Conservation (phyloP, 2,329 filamentous ascomycete species). For the Fusarium lyarnte region DNA sequence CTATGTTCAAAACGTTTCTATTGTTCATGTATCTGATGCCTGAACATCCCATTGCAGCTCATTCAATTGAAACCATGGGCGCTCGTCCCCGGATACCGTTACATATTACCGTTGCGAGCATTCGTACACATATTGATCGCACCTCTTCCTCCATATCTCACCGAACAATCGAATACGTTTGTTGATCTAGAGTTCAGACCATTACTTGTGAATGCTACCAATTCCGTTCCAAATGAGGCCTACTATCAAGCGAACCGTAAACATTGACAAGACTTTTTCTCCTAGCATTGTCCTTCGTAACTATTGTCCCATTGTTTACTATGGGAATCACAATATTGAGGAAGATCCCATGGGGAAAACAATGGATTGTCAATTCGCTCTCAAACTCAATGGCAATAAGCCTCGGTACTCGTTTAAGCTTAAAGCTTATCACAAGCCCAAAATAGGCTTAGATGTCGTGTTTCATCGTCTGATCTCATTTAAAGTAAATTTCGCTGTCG, state of each 20-base stretch:
- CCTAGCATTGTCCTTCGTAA: neutral
- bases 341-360: neutral
- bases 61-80: neutral
- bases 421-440: neutral
- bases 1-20: neutral
- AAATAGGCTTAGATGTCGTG: neutral
- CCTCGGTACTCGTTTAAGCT: neutral
- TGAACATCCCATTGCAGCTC: neutral
- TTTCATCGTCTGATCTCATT: neutral
- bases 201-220: neutral
- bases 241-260: neutral
- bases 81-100: neutral
- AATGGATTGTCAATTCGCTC: neutral
- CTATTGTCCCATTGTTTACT: too few relatives aligned
- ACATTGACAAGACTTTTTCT: fast-evolving
- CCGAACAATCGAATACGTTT: neutral
- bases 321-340: neutral
- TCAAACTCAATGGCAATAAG: neutral
- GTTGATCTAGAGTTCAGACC: neutral
- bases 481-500: neutral
- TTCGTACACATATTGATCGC: fast-evolving
- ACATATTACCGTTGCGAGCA: neutral
- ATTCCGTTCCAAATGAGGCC: neutral
- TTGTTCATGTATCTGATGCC: neutral
- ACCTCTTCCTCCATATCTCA: neutral